These are phyloP conservation scores for Saccharum spontaneum DNA, from an alignment of 176 grass and related monocot species.

Conservation along the genomic window DNA sequence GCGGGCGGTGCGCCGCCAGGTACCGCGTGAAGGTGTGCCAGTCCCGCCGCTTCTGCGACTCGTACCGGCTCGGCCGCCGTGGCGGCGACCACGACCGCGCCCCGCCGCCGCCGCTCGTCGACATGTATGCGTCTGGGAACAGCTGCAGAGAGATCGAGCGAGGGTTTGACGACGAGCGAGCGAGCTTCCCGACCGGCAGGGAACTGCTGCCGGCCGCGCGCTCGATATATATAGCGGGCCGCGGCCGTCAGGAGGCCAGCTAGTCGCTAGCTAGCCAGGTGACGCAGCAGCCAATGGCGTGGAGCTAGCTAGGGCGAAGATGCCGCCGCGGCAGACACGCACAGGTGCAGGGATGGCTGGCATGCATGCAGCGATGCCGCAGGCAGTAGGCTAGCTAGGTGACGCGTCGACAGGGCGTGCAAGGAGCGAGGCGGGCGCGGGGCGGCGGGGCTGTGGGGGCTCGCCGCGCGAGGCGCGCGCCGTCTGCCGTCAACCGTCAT, in stretches of 20 bases:
- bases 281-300: background rate
- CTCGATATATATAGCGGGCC: background rate
- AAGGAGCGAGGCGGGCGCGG: too few relatives aligned
- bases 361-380: background rate
- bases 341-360: background rate
- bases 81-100: background rate
- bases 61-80: conserved; percentile 56
- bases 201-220: too few relatives aligned
- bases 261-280: background rate
- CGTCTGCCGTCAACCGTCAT: background rate
- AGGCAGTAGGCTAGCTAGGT: background rate
- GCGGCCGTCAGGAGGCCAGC: background rate
- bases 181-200: too few relatives aligned
- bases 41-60: conserved; percentile 77
- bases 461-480: too few relatives aligned
- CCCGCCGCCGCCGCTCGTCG: background rate
- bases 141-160: too few relatives aligned
- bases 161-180: too few relatives aligned
- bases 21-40: conserved; percentile 66
- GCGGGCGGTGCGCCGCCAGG: conserved; percentile 54
- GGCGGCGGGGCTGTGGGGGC: background rate
- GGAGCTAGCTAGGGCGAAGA: background rate
- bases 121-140: background rate
- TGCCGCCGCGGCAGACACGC: background rate
- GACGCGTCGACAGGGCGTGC: background rate